Percentiles rank a stretch among this genome's conserved stretches.
Conservation (phyloP, 805 yeast genomes). For the Candida sithepensis region DNA sequence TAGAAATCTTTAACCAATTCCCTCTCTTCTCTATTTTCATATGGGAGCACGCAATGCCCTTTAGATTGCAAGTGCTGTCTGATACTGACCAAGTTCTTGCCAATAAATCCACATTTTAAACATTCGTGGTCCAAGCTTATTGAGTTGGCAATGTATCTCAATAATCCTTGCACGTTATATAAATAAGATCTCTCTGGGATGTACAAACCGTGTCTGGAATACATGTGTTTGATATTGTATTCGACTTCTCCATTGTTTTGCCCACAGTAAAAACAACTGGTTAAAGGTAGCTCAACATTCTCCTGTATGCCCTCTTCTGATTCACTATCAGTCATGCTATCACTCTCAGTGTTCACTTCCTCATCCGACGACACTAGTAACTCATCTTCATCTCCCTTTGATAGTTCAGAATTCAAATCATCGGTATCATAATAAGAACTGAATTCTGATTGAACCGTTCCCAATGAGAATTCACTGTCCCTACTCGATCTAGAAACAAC, state of each 20-base stretch:
- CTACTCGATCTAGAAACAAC: slow-evolving; percentile 40
- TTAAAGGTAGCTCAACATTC: slow-evolving; percentile 33
- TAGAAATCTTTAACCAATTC: slow-evolving; percentile 69
- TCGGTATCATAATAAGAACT: slow-evolving; percentile 21
- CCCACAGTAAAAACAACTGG: slow-evolving; percentile 50
- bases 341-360: slow-evolving; percentile 15
- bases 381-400: slow-evolving; percentile 13
- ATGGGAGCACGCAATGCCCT: slow-evolving; percentile 87
- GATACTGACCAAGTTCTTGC: slow-evolving; percentile 74
- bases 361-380: slow-evolving; percentile 6
- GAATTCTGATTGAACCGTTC: slow-evolving; percentile 20
- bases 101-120: slow-evolving; percentile 75
- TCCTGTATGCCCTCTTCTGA: slow-evolving; percentile 23
- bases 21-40: slow-evolving; percentile 73
- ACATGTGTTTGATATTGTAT: slow-evolving; percentile 68
- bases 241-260: slow-evolving; percentile 35
- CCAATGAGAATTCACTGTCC: slow-evolving; percentile 53
- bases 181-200: slow-evolving; percentile 79
- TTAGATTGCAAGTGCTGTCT: slow-evolving; percentile 82
- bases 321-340: slow-evolving; percentile 14
- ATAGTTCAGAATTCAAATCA: slow-evolving; percentile 19
- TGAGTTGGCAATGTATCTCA: slow-evolving; percentile 68
- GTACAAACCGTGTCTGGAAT: slow-evolving; percentile 72
- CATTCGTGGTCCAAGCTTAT: slow-evolving; percentile 80
- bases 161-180: slow-evolving; percentile 62